Evolutionary conservation across 2,329 filamentous ascomycete species (phyloP).

Genomic region (Paraphaeosphaeria minitans): DNA sequence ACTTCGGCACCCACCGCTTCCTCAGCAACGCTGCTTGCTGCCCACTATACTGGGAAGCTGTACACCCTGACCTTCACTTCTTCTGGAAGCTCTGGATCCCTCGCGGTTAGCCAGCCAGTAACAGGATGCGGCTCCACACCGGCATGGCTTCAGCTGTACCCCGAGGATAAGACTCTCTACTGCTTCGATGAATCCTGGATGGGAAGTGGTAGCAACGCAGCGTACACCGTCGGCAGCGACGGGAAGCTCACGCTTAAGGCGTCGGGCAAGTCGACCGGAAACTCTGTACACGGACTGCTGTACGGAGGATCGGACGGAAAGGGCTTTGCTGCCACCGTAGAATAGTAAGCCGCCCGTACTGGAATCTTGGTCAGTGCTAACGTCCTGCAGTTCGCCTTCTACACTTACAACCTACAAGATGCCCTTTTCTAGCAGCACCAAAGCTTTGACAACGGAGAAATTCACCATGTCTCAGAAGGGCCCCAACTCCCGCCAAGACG

Average conservation of each 20-base stretch:
- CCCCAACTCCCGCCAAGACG: slow-evolving; percentile 56
- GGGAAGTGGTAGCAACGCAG: slow-evolving; percentile 7
- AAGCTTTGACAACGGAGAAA: slow-evolving; percentile 18
- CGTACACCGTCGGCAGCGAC: slow-evolving; percentile 9
- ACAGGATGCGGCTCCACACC: slow-evolving; percentile 15
- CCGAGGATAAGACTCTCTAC: slow-evolving; percentile 2
- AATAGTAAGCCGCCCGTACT: slow-evolving; percentile 23
- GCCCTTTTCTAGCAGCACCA: slow-evolving; percentile 24
- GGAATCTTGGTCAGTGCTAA: not conserved
- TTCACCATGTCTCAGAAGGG: slow-evolving; percentile 40
- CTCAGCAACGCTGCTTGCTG: slow-evolving; percentile 3
- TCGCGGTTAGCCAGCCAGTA: not conserved
- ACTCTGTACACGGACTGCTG: slow-evolving; percentile 20
- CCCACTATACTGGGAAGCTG: slow-evolving; percentile 7
- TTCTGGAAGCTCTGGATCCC: slow-evolving; percentile 1
- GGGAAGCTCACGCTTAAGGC: slow-evolving; percentile 1
- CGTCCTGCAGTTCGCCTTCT: slow-evolving; percentile 20
- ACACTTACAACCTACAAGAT: slow-evolving; percentile 34
- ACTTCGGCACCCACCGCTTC: slow-evolving; percentile 6
- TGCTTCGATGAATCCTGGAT: slow-evolving; percentile 16
- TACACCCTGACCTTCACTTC: slow-evolving; percentile 6
- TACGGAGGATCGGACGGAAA: slow-evolving; percentile 28
- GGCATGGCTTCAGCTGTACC: slow-evolving; percentile 12
- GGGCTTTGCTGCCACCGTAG: slow-evolving; percentile 20
- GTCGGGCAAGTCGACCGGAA: slow-evolving; percentile 18